phyloP scores from a whole-genome alignment of 495 filamentous ascomycete species.

The Friedmanniomyces simplex region DNA sequence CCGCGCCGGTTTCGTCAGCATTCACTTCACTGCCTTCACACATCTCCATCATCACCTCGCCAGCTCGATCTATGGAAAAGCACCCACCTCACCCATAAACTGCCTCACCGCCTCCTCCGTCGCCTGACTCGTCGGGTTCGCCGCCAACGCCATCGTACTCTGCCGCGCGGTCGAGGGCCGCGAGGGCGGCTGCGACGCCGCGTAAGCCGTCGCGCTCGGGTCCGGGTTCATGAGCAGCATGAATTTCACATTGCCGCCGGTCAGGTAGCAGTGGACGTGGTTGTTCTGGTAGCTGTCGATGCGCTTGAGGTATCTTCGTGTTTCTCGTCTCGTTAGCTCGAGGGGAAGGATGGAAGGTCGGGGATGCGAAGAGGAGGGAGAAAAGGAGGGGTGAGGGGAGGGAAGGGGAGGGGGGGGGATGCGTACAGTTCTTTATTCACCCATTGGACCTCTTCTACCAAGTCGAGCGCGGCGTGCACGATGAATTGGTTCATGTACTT shows the following conservation, averaged over 20 bases:
- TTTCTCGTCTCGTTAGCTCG: no score
- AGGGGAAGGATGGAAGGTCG: no score
- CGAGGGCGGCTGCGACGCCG: no score
- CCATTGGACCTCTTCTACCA: slow-evolving; percentile 95
- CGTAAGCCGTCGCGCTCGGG: slow-evolving; percentile 39
- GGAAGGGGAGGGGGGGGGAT: neutral
- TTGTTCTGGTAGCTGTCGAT: slow-evolving; percentile 88
- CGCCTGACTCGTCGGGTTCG: slow-evolving; percentile 73
- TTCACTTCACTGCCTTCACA: no score
- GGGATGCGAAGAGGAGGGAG: neutral
- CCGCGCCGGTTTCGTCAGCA: no score
- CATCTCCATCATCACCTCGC: no score
- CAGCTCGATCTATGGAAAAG: neutral
- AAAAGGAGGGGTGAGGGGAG: no score
- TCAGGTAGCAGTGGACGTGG: slow-evolving; percentile 86
- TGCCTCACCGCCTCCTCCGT: slow-evolving; percentile 88
- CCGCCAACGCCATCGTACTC: slow-evolving; percentile 43
- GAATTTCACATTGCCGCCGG: slow-evolving; percentile 72
- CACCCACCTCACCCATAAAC: slow-evolving; percentile 64
- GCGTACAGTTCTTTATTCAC: slow-evolving; percentile 62
- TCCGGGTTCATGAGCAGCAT: slow-evolving; percentile 70
- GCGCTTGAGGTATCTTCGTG: slow-evolving; percentile 91
- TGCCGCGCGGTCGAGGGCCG: no score
- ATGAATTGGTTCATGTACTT: slow-evolving; percentile 96
- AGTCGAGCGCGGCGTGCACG: slow-evolving; percentile 81